phyloP scores from a whole-genome alignment of 306 rosid genomes.

The Cucumis cinereus region DNA sequence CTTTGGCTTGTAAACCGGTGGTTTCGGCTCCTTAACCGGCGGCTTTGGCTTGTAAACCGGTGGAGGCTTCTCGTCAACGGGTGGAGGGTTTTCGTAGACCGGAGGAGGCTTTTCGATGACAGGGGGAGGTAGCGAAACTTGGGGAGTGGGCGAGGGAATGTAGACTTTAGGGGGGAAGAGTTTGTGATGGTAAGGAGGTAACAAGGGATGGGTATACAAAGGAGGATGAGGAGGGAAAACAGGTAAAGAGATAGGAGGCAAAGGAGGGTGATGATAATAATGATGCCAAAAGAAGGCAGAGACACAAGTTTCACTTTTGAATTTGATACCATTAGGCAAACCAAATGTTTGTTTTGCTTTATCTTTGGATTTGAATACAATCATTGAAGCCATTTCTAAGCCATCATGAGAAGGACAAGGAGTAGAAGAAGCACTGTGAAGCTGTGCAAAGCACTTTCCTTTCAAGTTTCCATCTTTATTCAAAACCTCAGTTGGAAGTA shows the following conservation, averaged over 20 bases:
- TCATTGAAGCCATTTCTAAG: constrained; percentile 25
- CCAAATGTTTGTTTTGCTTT: constrained; percentile 41
- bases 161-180: constrained; percentile 19
- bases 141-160: not conserved
- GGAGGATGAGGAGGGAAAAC: constrained; percentile 10
- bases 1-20: constrained; percentile 8
- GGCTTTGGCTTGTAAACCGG: not conserved
- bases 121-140: constrained; percentile 6
- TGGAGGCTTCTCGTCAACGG: not conserved
- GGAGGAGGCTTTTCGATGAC: constrained; percentile 10
- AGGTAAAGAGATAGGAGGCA: constrained; percentile 18
- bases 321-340: constrained; percentile 39
- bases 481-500: constrained; percentile 41
- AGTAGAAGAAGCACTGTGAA: constrained; percentile 48
- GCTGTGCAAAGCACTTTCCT: constrained; percentile 76
- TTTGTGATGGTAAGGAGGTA: constrained; percentile 29
- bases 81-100: constrained; percentile 5
- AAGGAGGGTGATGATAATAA: constrained; percentile 25
- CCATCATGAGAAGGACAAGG: constrained; percentile 62
- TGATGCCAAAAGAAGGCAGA: constrained; percentile 53
- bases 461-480: constrained; percentile 31
- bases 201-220: not conserved
- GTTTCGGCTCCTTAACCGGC: constrained; percentile 14
- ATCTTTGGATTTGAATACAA: constrained; percentile 32
- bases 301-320: constrained; percentile 50